Percentiles rank a stretch among this genome's conserved stretches.
phyloP scores from a whole-genome alignment of 2,329 filamentous ascomycete genomes.

The Aspergillus brasiliensis region DNA sequence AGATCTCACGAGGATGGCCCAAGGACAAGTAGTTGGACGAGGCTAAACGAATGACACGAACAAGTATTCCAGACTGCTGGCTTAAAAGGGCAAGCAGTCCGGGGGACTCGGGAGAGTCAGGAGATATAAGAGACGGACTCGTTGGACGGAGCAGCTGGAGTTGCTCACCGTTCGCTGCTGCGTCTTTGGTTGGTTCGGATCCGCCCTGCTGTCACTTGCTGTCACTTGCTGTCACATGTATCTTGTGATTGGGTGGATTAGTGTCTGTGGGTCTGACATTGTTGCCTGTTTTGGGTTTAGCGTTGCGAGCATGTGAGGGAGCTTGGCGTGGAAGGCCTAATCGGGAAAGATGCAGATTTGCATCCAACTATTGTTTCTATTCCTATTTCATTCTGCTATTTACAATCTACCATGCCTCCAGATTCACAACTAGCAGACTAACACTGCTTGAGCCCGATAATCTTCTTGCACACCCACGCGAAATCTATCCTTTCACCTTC shows the following conservation, averaged over 20 bases:
- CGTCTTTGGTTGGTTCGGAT: too few species aligned
- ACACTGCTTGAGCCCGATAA: too few species aligned
- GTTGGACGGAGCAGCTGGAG: neutral
- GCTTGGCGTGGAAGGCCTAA: neutral
- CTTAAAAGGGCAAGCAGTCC: neutral
- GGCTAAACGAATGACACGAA: neutral
- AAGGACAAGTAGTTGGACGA: neutral
- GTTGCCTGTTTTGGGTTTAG: neutral
- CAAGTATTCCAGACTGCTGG: neutral
- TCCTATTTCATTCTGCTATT: too few species aligned
- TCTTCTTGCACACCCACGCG: too few species aligned
- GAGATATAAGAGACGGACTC: neutral
- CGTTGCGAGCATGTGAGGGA: neutral
- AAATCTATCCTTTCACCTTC: too few species aligned
- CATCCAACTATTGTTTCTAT: too few species aligned
- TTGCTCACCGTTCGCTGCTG: neutral
- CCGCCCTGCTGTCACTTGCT: neutral
- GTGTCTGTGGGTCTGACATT: neutral
- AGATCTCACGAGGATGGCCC: neutral
- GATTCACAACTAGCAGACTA: too few species aligned
- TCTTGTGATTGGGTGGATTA: neutral
- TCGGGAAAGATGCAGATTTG: neutral
- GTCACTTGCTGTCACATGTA: neutral
- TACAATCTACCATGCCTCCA: rapidly evolving
- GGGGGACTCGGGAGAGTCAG: neutral